Evolutionary conservation across 495 filamentous ascomycete genomes (phyloP).

Genomic region (Amniculicola lignicola): DNA sequence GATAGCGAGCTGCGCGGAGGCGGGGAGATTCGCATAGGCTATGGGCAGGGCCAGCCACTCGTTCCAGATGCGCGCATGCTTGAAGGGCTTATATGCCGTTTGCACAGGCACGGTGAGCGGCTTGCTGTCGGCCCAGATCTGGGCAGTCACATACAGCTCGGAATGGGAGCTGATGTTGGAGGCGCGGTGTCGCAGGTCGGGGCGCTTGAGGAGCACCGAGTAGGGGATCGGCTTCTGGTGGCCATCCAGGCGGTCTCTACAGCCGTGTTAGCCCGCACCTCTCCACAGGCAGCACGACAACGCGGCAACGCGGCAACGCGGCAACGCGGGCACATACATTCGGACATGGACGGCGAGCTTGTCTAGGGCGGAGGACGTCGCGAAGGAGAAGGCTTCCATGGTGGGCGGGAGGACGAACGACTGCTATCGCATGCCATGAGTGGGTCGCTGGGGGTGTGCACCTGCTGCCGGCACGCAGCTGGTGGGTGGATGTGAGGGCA

Average conservation of each 20-base stretch:
- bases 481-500: too few relatives aligned
- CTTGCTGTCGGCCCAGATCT: conserved; percentile 95
- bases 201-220: conserved; percentile 71
- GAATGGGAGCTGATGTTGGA: conserved; percentile 74
- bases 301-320: background rate
- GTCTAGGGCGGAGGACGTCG: conserved; percentile 73
- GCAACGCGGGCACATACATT: conserved; percentile 52
- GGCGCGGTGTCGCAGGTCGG: conserved; percentile 78
- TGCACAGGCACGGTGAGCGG: conserved; percentile 87
- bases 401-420: background rate
- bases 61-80: conserved; percentile 77
- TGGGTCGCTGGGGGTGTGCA: background rate
- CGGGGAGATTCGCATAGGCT: conserved; percentile 71
- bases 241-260: conserved; percentile 77
- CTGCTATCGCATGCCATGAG: conserved; percentile 14
- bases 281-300: background rate
- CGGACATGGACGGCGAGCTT: conserved; percentile 71
- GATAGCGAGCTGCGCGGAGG: conserved; percentile 80
- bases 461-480: background rate
- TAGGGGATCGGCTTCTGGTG: conserved; percentile 73
- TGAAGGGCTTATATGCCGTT: conserved; percentile 87
- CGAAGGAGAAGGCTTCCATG: conserved; percentile 96
- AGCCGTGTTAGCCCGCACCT: conserved; percentile 14
- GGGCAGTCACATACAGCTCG: conserved; percentile 87
- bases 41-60: conserved; percentile 93